phyloP scores from a whole-genome alignment of 2,329 filamentous ascomycete genomes.

The Aspergillus unguis region DNA sequence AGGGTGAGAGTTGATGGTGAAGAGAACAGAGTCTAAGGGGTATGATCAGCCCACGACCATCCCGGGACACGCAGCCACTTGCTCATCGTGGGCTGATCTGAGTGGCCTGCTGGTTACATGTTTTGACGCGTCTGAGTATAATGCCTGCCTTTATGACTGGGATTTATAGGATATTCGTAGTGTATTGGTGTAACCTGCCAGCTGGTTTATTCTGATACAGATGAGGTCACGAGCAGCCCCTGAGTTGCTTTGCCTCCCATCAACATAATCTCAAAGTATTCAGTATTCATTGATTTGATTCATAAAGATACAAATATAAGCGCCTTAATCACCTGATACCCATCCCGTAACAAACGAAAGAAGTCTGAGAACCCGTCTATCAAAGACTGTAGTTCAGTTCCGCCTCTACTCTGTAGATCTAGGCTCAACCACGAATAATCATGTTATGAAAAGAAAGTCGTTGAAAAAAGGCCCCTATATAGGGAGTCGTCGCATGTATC shows the following conservation, averaged over 20 bases:
- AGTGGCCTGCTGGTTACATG: slow-evolving; percentile 6
- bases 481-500: slow-evolving; percentile 26
- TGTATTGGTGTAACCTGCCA: not conserved
- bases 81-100: slow-evolving; percentile 5
- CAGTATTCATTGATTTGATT: not conserved
- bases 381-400: slow-evolving; percentile 7
- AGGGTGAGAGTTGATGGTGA: too few relatives aligned
- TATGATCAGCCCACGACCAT: slow-evolving; percentile 2
- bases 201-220: not conserved
- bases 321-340: not conserved
- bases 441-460: not conserved
- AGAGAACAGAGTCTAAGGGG: too few relatives aligned
- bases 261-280: not conserved
- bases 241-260: not conserved
- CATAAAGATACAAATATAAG: not conserved
- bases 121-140: not conserved
- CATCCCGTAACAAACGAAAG: not conserved
- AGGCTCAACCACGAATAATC: not conserved
- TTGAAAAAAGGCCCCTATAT: not conserved
- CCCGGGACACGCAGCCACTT: slow-evolving; percentile 5
- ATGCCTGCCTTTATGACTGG: not conserved
- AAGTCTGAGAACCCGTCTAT: slow-evolving; percentile 1
- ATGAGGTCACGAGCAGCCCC: slow-evolving; percentile 7
- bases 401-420: slow-evolving; percentile 8
- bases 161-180: not conserved